Percentiles rank a stretch among this genome's conserved stretches.
phyloP scores from a whole-genome alignment of 2,329 filamentous ascomycete species.

The Colletotrichum sp. region DNA sequence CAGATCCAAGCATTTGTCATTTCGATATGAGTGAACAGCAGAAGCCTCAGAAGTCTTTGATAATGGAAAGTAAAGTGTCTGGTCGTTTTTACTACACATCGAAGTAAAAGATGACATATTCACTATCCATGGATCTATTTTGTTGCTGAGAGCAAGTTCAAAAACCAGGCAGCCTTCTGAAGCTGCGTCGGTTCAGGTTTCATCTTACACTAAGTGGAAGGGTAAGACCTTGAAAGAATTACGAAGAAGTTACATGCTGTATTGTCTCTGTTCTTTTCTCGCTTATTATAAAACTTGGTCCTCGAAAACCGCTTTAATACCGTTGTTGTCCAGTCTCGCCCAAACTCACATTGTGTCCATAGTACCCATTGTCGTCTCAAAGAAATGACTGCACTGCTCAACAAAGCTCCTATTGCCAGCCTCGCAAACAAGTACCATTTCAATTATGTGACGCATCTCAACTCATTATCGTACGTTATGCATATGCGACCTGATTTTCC shows the following conservation, averaged over 20 bases:
- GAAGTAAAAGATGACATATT: neutral
- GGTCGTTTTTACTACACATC: neutral
- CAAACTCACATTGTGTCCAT: neutral
- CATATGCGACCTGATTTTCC: neutral
- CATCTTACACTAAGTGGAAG: neutral
- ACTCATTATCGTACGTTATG: neutral
- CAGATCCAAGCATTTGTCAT: neutral
- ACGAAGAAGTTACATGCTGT: neutral
- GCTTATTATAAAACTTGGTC: neutral
- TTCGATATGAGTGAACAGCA: neutral
- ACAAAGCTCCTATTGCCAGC: neutral
- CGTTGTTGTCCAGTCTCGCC: neutral
- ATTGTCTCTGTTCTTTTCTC: neutral
- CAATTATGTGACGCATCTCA: neutral
- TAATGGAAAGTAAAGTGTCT: neutral
- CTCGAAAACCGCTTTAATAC: neutral
- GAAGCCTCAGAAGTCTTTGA: neutral
- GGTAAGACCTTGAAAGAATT: rapidly evolving
- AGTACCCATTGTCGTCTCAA: neutral
- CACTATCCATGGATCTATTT: neutral
- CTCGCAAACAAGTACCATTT: neutral
- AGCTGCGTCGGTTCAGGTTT: neutral
- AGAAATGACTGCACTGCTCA: neutral
- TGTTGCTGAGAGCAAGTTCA: neutral
- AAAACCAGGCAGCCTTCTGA: rapidly evolving